Conservation (phyloP, 2,329 filamentous ascomycete species). For the Fusarium coffeatum region DNA sequence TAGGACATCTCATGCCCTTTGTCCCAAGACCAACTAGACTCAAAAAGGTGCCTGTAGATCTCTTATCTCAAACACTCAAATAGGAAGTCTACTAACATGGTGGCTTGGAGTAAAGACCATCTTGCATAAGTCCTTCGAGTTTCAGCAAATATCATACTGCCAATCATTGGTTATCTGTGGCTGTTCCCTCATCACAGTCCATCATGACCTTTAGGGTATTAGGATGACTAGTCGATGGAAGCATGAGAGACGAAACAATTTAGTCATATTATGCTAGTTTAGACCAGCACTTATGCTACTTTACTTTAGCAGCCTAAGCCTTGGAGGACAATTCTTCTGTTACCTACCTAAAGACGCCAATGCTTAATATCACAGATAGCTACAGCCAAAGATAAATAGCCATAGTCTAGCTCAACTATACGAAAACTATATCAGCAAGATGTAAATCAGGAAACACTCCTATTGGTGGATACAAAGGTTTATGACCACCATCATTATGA, state of each 20-base stretch:
- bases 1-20: constrained; percentile 27
- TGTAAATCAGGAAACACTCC: too few relatives aligned
- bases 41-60: constrained; percentile 5
- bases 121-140: background rate
- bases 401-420: background rate
- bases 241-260: too few relatives aligned
- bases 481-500: constrained; percentile 9
- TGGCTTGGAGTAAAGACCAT: background rate
- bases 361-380: background rate
- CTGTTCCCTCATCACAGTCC: background rate
- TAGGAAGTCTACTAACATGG: constrained; percentile 19
- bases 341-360: too few relatives aligned
- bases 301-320: too few relatives aligned
- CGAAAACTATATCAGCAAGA: background rate
- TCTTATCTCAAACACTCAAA: background rate
- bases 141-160: background rate
- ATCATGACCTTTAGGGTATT: too few relatives aligned
- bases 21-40: background rate
- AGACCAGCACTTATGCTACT: too few relatives aligned
- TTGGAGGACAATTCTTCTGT: too few relatives aligned
- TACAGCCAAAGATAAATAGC: background rate
- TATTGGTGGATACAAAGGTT: background rate
- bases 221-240: too few relatives aligned
- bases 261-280: too few relatives aligned
- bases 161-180: background rate